These are phyloP conservation scores for Maudiozyma turicensis DNA, from an alignment of 805 yeast genomes.

Conservation along the genomic window DNA sequence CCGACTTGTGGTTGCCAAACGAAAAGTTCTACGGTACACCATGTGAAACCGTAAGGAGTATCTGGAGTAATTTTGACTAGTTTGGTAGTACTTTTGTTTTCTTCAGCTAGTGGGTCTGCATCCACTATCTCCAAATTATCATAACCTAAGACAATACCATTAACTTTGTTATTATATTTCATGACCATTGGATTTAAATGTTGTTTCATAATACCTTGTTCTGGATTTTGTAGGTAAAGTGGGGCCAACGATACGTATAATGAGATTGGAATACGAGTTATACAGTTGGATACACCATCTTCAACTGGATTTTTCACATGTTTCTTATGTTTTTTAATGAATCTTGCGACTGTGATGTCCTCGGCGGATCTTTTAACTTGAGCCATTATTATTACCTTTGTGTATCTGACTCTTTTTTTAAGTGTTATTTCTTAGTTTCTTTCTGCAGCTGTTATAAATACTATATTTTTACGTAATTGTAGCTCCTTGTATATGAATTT, in stretches of 20 bases:
- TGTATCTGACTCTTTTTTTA: background rate
- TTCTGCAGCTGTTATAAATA: background rate
- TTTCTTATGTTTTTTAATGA: constrained; percentile 24
- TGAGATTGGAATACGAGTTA: constrained; percentile 29
- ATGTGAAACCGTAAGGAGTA: constrained; percentile 78
- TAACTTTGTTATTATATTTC: constrained; percentile 62
- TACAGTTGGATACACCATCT: constrained; percentile 27
- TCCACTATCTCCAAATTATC: constrained; percentile 48
- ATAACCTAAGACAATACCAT: constrained; percentile 81
- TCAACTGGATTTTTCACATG: constrained; percentile 21
- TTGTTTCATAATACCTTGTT: constrained; percentile 73
- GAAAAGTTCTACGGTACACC: constrained; percentile 76
- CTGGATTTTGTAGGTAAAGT: constrained; percentile 52
- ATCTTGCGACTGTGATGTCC: constrained; percentile 11
- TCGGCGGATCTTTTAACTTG: constrained; percentile 21
- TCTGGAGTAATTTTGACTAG: constrained; percentile 65
- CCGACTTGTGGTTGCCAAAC: constrained; percentile 90
- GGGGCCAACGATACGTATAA: constrained; percentile 89
- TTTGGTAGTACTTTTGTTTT: constrained; percentile 26
- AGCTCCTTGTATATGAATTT: background rate
- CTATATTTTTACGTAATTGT: background rate
- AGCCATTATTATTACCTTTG: constrained; percentile 7
- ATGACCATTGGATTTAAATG: constrained; percentile 85
- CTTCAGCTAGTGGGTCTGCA: constrained; percentile 34
- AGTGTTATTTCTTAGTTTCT: background rate